Evolutionary conservation across 768 basidiomycete genomes (phyloP), one percentile per base, ranked within the genome.

Genomic region (Hericium rajendrae): DNA sequence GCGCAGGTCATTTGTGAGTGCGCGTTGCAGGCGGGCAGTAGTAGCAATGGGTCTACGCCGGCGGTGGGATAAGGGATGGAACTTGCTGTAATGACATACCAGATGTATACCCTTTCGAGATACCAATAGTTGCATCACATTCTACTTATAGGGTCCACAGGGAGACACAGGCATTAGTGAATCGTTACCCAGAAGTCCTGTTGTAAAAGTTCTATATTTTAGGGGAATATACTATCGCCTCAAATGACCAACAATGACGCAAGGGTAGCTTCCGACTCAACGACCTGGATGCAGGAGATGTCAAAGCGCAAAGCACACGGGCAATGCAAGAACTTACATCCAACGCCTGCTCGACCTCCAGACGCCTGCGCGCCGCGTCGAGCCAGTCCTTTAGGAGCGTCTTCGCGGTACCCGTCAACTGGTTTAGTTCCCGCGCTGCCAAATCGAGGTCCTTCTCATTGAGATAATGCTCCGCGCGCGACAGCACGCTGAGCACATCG

Each of bases 271-370:
- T 94, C 88, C 4, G 87, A 72, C 69, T 91, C 84, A 56, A 91
- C 83, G 57, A 93, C 81, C 89, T 93, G 66, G 48, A 56, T 55
- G 53, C 32, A 18, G 11, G 60, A 5, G 53, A 28, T n/a, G 32
- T 18, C 57, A 12, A 38, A 38, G 52, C 22, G n/a, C n/a, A n/a
- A n/a, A n/a, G n/a, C n/a, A n/a, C n/a, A n/a, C n/a, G n/a, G n/a
- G n/a, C n/a, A n/a, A n/a, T n/a, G n/a, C n/a, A n/a, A n/a, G n/a
- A n/a, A 55, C 64, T 56, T 64, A 91, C 91, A 76, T 94, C 88
- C 62, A 99, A 70, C 43, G 93, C 91, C 70, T 97, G 95, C 69
- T 90, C 78, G 37, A 97, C 93, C 72, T 97, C 92, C 59, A 99
- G 70, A 68, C 94, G 79, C 67, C 81, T 77, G 62, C 95, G 77